A percentile compares a stretch with the other conserved stretches of the same genome.
Evolutionary conservation across 2,329 filamentous ascomycete genomes (phyloP).

Genomic region (Pyrenochaeta sp.): DNA sequence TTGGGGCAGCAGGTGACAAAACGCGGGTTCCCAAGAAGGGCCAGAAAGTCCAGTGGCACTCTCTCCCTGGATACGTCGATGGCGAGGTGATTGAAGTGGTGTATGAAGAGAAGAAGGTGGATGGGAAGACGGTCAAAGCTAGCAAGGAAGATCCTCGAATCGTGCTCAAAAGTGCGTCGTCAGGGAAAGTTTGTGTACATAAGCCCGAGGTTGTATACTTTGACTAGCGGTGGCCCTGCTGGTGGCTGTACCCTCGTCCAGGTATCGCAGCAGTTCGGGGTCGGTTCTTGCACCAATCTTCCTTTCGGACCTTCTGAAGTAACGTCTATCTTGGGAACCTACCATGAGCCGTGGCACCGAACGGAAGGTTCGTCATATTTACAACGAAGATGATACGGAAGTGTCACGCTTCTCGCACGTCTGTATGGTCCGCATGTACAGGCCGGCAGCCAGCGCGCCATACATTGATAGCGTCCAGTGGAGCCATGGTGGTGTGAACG

Average conservation of each 20-base stretch:
- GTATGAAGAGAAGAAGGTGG: constrained; percentile 51
- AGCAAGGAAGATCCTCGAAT: constrained; percentile 54
- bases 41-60: constrained; percentile 54
- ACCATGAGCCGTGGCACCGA: too few relatives aligned
- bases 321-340: too few relatives aligned
- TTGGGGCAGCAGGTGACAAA: constrained; percentile 39
- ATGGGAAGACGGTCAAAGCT: constrained; percentile 54
- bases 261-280: too few relatives aligned
- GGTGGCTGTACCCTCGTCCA: neutral
- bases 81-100: constrained; percentile 55
- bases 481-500: neutral
- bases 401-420: constrained; percentile 2
- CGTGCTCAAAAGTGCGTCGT: constrained; percentile 50
- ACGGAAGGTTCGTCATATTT: too few relatives aligned
- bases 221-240: constrained; percentile 29
- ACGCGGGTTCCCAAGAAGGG: constrained; percentile 53
- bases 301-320: too few relatives aligned
- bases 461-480: neutral
- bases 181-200: constrained; percentile 54
- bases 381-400: neutral
- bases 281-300: too few relatives aligned
- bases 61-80: constrained; percentile 50
- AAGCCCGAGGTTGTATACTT: constrained; percentile 56
- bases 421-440: neutral
- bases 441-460: neutral